Evolutionary conservation across 257 asterid genomes (phyloP).

Genomic region (Fraxinus anomala): DNA sequence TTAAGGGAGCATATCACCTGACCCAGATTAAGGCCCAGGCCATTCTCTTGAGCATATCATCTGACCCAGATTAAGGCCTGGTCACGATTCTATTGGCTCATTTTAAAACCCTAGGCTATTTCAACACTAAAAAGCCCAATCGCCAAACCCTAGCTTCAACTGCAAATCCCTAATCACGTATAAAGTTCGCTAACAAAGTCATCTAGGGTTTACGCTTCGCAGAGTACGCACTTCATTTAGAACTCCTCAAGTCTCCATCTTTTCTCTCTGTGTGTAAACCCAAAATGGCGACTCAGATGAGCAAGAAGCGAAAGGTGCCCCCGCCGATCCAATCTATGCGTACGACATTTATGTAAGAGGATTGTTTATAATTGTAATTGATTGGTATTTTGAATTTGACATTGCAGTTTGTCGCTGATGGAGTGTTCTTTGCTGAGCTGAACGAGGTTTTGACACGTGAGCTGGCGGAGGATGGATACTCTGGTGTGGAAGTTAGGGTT

Average conservation of each 20-base stretch:
- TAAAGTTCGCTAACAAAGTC: not conserved
- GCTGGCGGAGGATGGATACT: slow-evolving; percentile 73
- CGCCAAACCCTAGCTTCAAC: not conserved
- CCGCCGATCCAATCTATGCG: not conserved
- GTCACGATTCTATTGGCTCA: no score
- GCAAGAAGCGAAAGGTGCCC: slow-evolving; percentile 39
- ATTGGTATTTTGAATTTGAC: not conserved
- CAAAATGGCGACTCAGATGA: slow-evolving; percentile 36
- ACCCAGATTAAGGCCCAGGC: no score
- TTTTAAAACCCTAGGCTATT: no score
- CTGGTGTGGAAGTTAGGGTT: slow-evolving; percentile 77
- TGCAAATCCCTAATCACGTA: not conserved
- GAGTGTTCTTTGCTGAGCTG: slow-evolving; percentile 68
- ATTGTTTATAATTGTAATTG: not conserved
- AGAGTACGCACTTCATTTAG: not conserved
- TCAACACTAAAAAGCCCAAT: not conserved
- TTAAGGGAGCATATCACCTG: no score
- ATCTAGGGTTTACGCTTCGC: not conserved
- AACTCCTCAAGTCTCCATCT: not conserved
- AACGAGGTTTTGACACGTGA: slow-evolving; percentile 69
- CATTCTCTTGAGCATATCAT: no score
- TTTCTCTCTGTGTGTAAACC: not conserved
- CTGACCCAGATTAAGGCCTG: no score
- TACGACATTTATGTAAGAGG: not conserved
- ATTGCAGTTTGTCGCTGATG: slow-evolving; percentile 65